A percentile compares a stretch with the other conserved stretches of the same genome.
Conservation (phyloP, 2,329 filamentous ascomycete genomes). For the Xylariaceae sp. region DNA sequence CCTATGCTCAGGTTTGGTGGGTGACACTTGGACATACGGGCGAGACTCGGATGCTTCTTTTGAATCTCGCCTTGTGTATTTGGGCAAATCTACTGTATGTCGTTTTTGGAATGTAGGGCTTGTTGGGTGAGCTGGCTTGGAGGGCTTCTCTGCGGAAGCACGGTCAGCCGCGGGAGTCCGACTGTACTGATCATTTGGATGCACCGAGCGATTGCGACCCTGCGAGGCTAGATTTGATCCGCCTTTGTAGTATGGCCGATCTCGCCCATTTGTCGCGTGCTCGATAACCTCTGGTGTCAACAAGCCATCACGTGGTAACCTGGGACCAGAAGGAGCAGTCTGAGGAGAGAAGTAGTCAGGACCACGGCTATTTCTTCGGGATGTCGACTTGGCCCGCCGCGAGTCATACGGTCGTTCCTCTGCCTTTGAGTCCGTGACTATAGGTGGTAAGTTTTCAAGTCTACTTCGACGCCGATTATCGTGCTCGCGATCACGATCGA, state of each 20-base stretch:
- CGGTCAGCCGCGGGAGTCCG: conserved; percentile 19
- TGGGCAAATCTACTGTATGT: conserved; percentile 22
- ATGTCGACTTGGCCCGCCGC: conserved; percentile 24
- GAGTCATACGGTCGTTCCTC: conserved; percentile 17
- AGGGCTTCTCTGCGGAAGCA: conserved; percentile 19
- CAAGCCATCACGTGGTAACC: conserved; percentile 34
- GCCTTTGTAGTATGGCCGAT: conserved; percentile 27
- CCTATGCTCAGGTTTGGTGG: conserved; percentile 19
- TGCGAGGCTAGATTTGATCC: conserved; percentile 18
- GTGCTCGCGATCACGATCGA: conserved; percentile 19
- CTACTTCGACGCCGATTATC: conserved; percentile 19
- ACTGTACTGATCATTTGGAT: conserved; percentile 19
- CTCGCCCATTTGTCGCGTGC: conserved; percentile 28
- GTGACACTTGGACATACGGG: conserved; percentile 14
- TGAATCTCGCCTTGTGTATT: conserved; percentile 19
- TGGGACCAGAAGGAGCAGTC: conserved; percentile 20
- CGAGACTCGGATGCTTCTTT: conserved; percentile 21
- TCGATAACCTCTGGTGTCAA: conserved; percentile 45
- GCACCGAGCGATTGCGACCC: conserved; percentile 20
- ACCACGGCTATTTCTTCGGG: conserved; percentile 19
- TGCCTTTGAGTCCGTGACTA: conserved; percentile 24
- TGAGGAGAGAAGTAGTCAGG: conserved; percentile 35
- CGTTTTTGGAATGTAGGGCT: conserved; percentile 25
- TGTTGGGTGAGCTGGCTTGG: conserved; percentile 16
- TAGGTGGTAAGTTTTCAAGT: conserved; percentile 28